phyloP scores from a whole-genome alignment of 1,284 basidiomycete genomes.

The Cystobasidiaceae sp. region DNA sequence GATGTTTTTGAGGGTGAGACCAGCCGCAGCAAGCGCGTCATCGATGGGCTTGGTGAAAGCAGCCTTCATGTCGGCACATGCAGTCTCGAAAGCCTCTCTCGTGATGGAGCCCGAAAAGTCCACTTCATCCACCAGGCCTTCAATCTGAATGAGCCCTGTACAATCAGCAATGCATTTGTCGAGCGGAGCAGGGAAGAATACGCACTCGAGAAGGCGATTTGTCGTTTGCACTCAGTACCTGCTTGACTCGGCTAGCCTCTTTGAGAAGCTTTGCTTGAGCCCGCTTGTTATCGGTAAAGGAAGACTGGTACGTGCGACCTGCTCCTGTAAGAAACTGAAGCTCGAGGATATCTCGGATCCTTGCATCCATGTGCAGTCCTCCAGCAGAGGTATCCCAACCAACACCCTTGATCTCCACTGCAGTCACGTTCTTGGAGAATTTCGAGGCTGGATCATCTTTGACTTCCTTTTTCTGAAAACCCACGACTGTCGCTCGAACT shows the following conservation, averaged over 20 bases:
- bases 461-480: slow-evolving; percentile 58
- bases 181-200: slow-evolving; percentile 26
- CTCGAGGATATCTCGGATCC: slow-evolving; percentile 73
- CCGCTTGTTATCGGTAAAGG: slow-evolving; percentile 57
- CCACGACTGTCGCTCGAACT: slow-evolving; percentile 78
- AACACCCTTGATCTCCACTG: slow-evolving; percentile 68
- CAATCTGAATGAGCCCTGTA: slow-evolving; percentile 54
- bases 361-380: slow-evolving; percentile 76
- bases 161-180: not conserved
- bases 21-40: slow-evolving; percentile 67
- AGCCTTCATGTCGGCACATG: slow-evolving; percentile 54
- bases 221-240: slow-evolving; percentile 85
- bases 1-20: slow-evolving; percentile 65
- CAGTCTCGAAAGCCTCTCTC: slow-evolving; percentile 70
- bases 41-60: slow-evolving; percentile 68
- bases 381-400: slow-evolving; percentile 74
- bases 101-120: slow-evolving; percentile 79
- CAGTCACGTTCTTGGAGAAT: slow-evolving; percentile 59
- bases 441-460: slow-evolving; percentile 49
- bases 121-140: slow-evolving; percentile 81
- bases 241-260: slow-evolving; percentile 86
- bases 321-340: slow-evolving; percentile 65
- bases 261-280: slow-evolving; percentile 91
- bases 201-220: slow-evolving; percentile 68
- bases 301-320: slow-evolving; percentile 40